A percentile compares a stretch with the other conserved stretches of the same genome.
phyloP scores from a whole-genome alignment of 2,329 filamentous ascomycete genomes.

The Davidsoniella neocaledoniae region DNA sequence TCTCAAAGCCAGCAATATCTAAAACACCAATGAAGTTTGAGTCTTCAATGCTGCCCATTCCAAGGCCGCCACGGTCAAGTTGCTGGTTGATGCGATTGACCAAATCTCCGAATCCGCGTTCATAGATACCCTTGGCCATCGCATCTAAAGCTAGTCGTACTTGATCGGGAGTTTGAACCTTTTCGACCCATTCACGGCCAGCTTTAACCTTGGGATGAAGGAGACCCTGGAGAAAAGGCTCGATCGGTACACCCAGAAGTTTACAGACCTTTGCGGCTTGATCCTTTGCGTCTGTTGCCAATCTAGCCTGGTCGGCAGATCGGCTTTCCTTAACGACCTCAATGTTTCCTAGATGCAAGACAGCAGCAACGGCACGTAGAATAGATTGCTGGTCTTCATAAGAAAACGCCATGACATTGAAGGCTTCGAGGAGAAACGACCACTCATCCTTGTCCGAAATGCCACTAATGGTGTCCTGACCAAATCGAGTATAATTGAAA shows the following conservation, averaged over 20 bases:
- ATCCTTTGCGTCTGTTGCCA: conserved; percentile 57
- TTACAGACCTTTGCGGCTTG: conserved; percentile 66
- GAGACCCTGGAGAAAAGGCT: conserved; percentile 74
- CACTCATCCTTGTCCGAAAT: conserved; percentile 86
- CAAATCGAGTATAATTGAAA: conserved; percentile 81
- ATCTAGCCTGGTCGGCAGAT: conserved; percentile 73
- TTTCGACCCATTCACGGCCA: conserved; percentile 94
- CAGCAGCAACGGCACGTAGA: conserved; percentile 72
- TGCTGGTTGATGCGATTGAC: conserved; percentile 84
- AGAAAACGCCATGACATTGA: conserved; percentile 83
- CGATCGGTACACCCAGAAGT: conserved; percentile 67
- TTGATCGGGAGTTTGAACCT: conserved; percentile 93
- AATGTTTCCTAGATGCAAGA: conserved; percentile 87
- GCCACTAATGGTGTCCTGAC: conserved; percentile 80
- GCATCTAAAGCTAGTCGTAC: conserved; percentile 82
- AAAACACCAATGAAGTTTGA: conserved; percentile 94
- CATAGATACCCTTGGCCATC: conserved; percentile 91
- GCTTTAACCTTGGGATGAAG: conserved; percentile 90
- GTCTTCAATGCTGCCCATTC: conserved; percentile 55
- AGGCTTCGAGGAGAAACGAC: conserved; percentile 78
- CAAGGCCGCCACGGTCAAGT: conserved; percentile 69
- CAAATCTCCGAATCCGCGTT: conserved; percentile 84
- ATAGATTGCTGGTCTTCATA: conserved; percentile 71
- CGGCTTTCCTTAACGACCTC: conserved; percentile 79
- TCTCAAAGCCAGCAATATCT: conserved; percentile 98